These are phyloP conservation scores for Gossypium gossypioides DNA, from an alignment of 441 rosid genomes.

Conservation along the genomic window DNA sequence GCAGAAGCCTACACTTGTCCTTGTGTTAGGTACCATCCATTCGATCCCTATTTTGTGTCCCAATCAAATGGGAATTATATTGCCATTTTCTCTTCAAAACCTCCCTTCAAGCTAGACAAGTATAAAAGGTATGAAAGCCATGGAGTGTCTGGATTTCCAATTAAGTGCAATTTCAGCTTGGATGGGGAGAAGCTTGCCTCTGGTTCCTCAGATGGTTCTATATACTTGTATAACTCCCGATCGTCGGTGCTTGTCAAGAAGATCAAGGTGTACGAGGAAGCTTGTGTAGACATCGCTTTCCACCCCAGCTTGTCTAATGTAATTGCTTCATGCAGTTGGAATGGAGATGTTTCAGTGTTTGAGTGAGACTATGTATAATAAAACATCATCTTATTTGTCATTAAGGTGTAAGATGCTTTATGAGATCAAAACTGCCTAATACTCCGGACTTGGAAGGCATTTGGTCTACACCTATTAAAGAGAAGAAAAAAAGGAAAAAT, in stretches of 20 bases:
- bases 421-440: neutral
- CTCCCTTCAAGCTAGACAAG: slow-evolving; percentile 78
- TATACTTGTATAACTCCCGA: slow-evolving; percentile 43
- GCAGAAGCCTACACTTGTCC: slow-evolving; percentile 81
- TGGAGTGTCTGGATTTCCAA: slow-evolving; percentile 65
- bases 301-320: slow-evolving; percentile 58
- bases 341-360: slow-evolving; percentile 51
- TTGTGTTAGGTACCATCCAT: slow-evolving; percentile 54
- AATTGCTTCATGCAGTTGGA: slow-evolving; percentile 68
- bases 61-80: slow-evolving; percentile 80
- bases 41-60: slow-evolving; percentile 52
- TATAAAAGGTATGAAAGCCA: slow-evolving; percentile 62
- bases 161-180: slow-evolving; percentile 63
- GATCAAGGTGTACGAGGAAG: slow-evolving; percentile 54
- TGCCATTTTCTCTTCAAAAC: slow-evolving; percentile 57
- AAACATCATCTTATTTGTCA: neutral
- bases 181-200: slow-evolving; percentile 54
- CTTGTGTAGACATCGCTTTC: slow-evolving; percentile 56
- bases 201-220: slow-evolving; percentile 63
- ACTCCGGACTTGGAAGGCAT: neutral
- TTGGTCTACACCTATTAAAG: too few relatives aligned
- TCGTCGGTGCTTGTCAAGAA: slow-evolving; percentile 42
- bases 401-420: neutral
- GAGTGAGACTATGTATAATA: slow-evolving; percentile 18
- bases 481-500: neutral